Evolutionary conservation across 2,329 filamentous ascomycete species (phyloP).

Genomic region (Xylaria sp.): DNA sequence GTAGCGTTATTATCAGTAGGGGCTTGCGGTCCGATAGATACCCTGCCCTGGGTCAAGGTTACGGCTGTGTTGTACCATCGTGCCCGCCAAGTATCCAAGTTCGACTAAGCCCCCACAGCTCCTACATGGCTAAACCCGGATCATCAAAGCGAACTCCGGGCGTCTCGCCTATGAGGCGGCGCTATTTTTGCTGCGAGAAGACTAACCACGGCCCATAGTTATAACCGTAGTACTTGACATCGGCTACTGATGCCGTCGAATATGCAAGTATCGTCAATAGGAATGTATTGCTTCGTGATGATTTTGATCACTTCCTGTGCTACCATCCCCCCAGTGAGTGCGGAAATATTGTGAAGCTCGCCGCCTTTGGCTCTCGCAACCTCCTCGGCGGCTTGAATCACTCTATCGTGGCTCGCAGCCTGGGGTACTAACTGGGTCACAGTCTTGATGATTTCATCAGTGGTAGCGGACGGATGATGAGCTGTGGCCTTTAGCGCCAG

Average conservation of each 20-base stretch:
- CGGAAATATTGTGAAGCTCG: constrained; percentile 91
- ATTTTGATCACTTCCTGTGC: constrained; percentile 98
- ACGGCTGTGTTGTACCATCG: constrained; percentile 39
- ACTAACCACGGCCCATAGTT: constrained; percentile 34
- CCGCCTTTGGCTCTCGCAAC: constrained; percentile 78
- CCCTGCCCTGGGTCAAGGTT: constrained; percentile 36
- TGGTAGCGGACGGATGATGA: constrained; percentile 50
- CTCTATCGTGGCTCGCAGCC: constrained; percentile 55
- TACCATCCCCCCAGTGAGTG: constrained; percentile 86
- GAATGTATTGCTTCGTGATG: constrained; percentile 74
- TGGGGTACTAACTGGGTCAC: constrained; percentile 52
- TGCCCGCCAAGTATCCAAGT: constrained; percentile 38
- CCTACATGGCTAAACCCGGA: constrained; percentile 42
- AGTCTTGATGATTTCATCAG: constrained; percentile 59
- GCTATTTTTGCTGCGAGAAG: constrained; percentile 30
- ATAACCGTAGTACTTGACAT: constrained; percentile 63
- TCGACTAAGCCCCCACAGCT: constrained; percentile 37
- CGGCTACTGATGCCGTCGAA: constrained; percentile 72
- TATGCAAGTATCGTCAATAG: constrained; percentile 73
- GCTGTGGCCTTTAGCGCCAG: constrained; percentile 65
- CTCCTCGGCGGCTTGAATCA: constrained; percentile 65
- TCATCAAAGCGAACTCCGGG: constrained; percentile 39
- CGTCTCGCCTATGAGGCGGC: constrained; percentile 35
- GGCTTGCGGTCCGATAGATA: constrained; percentile 45
- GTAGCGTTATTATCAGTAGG: constrained; percentile 42